Base-by-base conservation (phyloP, 768 basidiomycete species). In the Trametes cingulata region DNA sequence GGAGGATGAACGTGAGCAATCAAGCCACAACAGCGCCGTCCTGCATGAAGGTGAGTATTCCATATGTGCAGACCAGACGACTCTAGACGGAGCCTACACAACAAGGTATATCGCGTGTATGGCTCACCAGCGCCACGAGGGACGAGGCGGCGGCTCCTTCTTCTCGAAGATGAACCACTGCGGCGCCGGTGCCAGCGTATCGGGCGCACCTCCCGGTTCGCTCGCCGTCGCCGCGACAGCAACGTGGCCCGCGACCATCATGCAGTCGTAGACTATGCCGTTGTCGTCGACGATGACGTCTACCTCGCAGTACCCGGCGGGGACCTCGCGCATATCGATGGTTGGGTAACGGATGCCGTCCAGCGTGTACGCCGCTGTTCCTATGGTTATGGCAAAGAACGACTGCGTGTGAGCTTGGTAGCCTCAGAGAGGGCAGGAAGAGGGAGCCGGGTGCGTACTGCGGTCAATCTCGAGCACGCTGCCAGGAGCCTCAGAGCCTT, bases 201-300 rank as follows among this genome's bases (percentile, higher is more conserved):
- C 24, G 22, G 49, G 39, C 55, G 2, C 15, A 0, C 25, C 55
- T 13, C 47, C 55, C 6, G 39, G 25, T 5, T 39, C 12, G 7
- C 19, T 42, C 12, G 46, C 45, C 8, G 54, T 46, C n/a, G 43
- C 56, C 2, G 51, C 12, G 9, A 35, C 20, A 19, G 52, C 62
- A 6, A 63, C 12, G 29, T 63, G 56, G 0, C 62, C 62, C 2
- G 62, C 62, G 13, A 63, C 17, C 62, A 63, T 63, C 37, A 22
- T 39, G 47, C 62, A 58, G 0, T 48, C 20, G 13, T 53, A 36
- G 25, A 40, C 39, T 5, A 3, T 6, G 1, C 36, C 39, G 19
- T 41, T 29, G 36, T 49, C 47, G 22, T 40, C 12, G 15, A 63
- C 13, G n/a, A n/a, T 47, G 15, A 58, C 53, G 27, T 63, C 57